Evolutionary conservation across 2,329 filamentous ascomycete species (phyloP).

Genomic region (Trichoderma harzianum): DNA sequence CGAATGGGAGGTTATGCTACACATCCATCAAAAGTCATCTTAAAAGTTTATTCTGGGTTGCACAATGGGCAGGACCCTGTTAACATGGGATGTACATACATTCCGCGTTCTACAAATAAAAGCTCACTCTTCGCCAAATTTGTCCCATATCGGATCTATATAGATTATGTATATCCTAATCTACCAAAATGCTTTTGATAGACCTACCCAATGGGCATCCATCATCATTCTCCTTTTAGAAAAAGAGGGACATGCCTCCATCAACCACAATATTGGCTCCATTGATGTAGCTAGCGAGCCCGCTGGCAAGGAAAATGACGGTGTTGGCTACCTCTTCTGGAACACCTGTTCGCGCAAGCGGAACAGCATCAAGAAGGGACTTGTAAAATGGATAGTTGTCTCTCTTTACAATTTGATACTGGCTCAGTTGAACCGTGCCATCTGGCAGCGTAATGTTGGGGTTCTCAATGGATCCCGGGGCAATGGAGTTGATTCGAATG

Average conservation of each 20-base stretch:
- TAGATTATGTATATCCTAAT: neutral
- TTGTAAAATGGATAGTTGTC: slow-evolving; percentile 18
- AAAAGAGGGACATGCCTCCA: slow-evolving; percentile 19
- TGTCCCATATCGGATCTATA: neutral
- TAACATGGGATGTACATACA: neutral
- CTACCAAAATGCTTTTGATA: neutral
- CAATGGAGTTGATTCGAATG: slow-evolving; percentile 26
- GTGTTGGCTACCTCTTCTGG: slow-evolving; percentile 26
- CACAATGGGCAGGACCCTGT: neutral
- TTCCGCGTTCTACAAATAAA: neutral
- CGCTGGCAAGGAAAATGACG: slow-evolving; percentile 25
- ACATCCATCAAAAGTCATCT: neutral
- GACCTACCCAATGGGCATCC: too few relatives aligned
- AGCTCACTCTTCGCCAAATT: neutral
- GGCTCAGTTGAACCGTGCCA: slow-evolving; percentile 24
- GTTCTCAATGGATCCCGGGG: slow-evolving; percentile 24
- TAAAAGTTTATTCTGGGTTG: neutral
- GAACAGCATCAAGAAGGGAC: slow-evolving; percentile 15
- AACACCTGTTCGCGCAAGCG: slow-evolving; percentile 20
- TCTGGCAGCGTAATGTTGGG: slow-evolving; percentile 20
- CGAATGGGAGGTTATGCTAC: neutral
- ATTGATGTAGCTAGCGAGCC: slow-evolving; percentile 22
- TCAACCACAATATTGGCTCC: slow-evolving; percentile 26
- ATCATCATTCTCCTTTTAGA: neutral
- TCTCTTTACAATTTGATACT: slow-evolving; percentile 14